These are phyloP conservation scores for Chrysoporthe austroafricana DNA, from an alignment of 2,329 filamentous ascomycete species.

Conservation along the genomic window DNA sequence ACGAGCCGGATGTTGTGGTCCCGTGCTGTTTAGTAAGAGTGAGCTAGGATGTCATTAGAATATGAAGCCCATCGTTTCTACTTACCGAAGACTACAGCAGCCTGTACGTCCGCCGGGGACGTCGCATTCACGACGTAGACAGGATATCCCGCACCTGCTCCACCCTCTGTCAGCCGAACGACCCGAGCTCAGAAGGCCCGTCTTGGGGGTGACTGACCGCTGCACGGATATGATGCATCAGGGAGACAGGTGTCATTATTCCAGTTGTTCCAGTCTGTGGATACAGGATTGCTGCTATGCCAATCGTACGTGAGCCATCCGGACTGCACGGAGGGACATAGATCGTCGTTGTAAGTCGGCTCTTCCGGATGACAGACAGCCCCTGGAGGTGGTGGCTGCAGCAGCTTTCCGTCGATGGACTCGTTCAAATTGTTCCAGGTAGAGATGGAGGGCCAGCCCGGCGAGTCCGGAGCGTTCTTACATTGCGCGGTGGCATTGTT, in stretches of 20 bases:
- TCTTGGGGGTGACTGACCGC: not conserved
- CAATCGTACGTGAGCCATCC: not conserved
- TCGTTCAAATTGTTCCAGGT: not conserved
- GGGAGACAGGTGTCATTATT: not conserved
- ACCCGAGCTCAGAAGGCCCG: not conserved
- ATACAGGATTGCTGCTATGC: not conserved
- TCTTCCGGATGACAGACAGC: not conserved
- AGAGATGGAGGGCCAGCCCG: not conserved
- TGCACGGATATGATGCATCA: not conserved
- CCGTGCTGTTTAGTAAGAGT: too few species aligned
- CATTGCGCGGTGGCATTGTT: not conserved
- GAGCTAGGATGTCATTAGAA: not conserved
- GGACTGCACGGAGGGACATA: not conserved
- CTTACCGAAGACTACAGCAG: too few species aligned
- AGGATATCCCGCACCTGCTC: too few species aligned
- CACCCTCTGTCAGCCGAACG: too few species aligned
- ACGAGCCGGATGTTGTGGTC: too few species aligned
- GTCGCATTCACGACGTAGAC: too few species aligned
- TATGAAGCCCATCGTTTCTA: not conserved
- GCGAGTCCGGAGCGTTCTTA: not conserved
- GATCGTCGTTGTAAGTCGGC: not conserved
- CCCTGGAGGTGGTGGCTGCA: not conserved
- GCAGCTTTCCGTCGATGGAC: not conserved
- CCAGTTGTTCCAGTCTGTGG: not conserved
- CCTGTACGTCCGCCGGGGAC: too few species aligned